Evolutionary conservation across 2,329 filamentous ascomycete genomes (phyloP).

Genomic region (Colletotrichum sp.): DNA sequence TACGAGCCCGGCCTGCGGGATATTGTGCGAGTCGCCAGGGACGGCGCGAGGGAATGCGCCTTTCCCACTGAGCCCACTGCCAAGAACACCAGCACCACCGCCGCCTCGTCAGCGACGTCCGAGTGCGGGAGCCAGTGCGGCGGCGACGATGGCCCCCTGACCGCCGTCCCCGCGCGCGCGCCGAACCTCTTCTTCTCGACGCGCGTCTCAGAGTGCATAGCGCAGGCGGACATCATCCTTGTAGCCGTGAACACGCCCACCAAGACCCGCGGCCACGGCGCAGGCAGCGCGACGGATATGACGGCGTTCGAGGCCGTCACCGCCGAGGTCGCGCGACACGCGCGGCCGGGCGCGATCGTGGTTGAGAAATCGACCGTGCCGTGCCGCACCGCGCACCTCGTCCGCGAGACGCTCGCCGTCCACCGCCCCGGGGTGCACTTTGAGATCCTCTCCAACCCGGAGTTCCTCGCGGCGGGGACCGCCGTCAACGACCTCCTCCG

Average conservation of each 20-base stretch:
- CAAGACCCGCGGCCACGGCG: conserved; percentile 71
- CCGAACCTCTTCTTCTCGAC: conserved; percentile 80
- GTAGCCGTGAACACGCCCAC: conserved; percentile 82
- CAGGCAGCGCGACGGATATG: conserved; percentile 75
- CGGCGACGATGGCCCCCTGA: conserved; percentile 27
- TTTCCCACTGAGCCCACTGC: conserved; percentile 38
- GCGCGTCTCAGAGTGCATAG: conserved; percentile 65
- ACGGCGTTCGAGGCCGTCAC: conserved; percentile 74
- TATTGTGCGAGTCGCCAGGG: conserved; percentile 68
- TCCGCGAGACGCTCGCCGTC: conserved; percentile 67
- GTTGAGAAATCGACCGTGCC: conserved; percentile 86
- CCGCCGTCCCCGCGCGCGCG: conserved; percentile 48
- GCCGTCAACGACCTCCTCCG: conserved; percentile 73
- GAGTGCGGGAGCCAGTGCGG: conserved; percentile 34
- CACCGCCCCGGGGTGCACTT: conserved; percentile 70
- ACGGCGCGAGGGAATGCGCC: conserved; percentile 52
- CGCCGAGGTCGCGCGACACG: conserved; percentile 68
- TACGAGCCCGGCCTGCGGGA: conserved; percentile 75
- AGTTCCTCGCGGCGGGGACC: conserved; percentile 80
- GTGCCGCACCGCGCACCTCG: conserved; percentile 73
- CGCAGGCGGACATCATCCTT: conserved; percentile 74
- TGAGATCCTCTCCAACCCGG: conserved; percentile 80
- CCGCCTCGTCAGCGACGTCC: conserved; percentile 34
- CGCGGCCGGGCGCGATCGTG: conserved; percentile 73
- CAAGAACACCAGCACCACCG: conserved; percentile 10